Percentiles rank a stretch among this genome's conserved stretches.
Conservation (phyloP, 1,139 yeast species). For the Debaryomyces nepalensis region DNA sequence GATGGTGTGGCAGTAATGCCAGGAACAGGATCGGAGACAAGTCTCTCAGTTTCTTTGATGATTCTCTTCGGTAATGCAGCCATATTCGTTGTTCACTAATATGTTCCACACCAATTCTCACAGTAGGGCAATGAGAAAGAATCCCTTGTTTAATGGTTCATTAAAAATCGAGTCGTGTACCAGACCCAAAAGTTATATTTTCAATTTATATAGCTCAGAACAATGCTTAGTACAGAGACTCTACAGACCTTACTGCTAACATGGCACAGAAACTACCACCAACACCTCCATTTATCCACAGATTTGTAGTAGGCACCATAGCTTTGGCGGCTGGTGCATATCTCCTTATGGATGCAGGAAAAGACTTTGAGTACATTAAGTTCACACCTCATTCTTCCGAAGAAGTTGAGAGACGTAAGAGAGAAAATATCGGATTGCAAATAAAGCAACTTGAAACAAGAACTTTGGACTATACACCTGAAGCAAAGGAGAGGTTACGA, state of each 20-base stretch:
- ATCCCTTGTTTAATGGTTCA: background rate
- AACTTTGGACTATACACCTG: conserved; percentile 50
- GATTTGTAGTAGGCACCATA: conserved; percentile 42
- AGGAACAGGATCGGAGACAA: conserved; percentile 93
- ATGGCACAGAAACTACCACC: conserved; percentile 22
- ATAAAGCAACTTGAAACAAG: conserved; percentile 41
- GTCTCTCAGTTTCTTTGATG: conserved; percentile 90
- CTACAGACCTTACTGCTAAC: background rate
- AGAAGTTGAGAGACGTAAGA: conserved; percentile 44
- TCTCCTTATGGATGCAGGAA: conserved; percentile 40
- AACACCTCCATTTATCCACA: conserved; percentile 42
- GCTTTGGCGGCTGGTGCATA: conserved; percentile 41
- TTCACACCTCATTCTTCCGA: conserved; percentile 45
- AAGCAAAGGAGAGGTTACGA: conserved; percentile 42
- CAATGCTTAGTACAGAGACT: too few species aligned
- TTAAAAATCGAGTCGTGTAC: background rate
- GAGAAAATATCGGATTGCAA: conserved; percentile 36
- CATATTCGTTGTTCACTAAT: conserved; percentile 34
- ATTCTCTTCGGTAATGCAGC: conserved; percentile 84
- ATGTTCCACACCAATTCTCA: too few species aligned
- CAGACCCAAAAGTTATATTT: background rate
- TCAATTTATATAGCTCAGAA: background rate
- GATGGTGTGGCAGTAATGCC: conserved; percentile 93
- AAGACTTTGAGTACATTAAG: conserved; percentile 46
- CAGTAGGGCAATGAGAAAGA: too few species aligned